Evolutionary conservation across 306 rosid species (phyloP), one percentile per base, ranked within the genome.

Genomic region (Comarum palustre): DNA sequence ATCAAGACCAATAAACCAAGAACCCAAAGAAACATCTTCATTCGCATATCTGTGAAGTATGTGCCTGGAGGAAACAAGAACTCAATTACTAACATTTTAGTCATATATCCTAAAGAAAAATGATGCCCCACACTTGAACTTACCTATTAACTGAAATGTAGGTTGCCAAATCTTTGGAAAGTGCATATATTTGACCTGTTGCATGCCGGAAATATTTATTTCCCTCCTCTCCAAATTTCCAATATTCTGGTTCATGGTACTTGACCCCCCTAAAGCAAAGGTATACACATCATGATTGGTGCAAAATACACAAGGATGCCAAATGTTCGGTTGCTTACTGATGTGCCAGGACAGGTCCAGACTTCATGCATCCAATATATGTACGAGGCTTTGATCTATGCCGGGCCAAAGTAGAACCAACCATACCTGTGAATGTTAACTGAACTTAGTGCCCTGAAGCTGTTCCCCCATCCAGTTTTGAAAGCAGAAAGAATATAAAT

Each of bases 191-290:
- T 72, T 86, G 90, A 31, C 90, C 90, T 15, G 90, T 84, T 48
- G 90, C 90, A 76, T 84, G 88, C 66, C 90, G 74, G 70, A 86
- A 86, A 60, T 86, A 86, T 78, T 84, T 86, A 52, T 84, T 86
- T 80, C 90, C 90, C 50, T 83, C 86, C 77, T 86, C 90, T 34
- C 90, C 88, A 38, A 86, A 86, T 72, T 86, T 86, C 90, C 90
- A 86, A 71, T 84, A 86, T 73, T 86, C 90, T 15, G 90, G 90
- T 64, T 86, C 90, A 17, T 82, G 90, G 70, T 86, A 86, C 82
- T 72, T 81, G 69, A 71, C 84, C 48, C 81, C 86, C 68, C 90
- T 86, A 79, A 70, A 55, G 34, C 46, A 66, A 25, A 47, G 45
- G 59, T 52, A 52, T 20, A 27, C 20, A 43, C 22, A 69, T 47